Evolutionary conservation across 164 flowering plant species (phyloP), one percentile per base, ranked within the genome.

Genomic region (Annona squamosa): DNA sequence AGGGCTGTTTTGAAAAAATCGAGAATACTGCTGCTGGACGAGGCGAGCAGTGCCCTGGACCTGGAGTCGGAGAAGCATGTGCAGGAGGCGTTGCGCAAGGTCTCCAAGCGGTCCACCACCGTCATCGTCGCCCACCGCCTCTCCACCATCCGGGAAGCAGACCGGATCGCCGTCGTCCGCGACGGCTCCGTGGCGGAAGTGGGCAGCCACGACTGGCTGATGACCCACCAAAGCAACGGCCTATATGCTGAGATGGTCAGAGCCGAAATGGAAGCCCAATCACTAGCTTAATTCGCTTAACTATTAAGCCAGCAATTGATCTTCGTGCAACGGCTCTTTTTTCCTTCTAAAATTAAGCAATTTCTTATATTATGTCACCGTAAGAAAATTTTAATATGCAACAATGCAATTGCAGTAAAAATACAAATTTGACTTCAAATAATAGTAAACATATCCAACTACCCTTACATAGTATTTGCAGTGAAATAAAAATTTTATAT

Each of bases 1-100:
- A 85, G 95, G 65, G 90, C 91, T 0, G 85, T 91, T 42, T 43
- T 91, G 77, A 91, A 89, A 82, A 82, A 70, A 73, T 81, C 93
- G 18, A 84, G 76, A 64, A 77, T 91, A 64, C 72, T 89, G 13
- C 77, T 91, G 44, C 81, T 91, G 42, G 97, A 89, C 74, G 93
- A 89, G 77, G 93, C 93, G 46, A 89, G 92, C 78, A 91, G 93
- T 77, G 93, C 93, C 13, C 56, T 91, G 79, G 92, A 91, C 81
- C 73, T 88, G 83, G 93, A 91, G 74, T 91, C 97, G 47, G 93
- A 89, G 78, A 85, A 77, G 71, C 90, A 88, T 17, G 84, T 91
- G 59, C 91, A 91, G 76, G 81, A 84, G 41, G 93, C 93, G 48
- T 45, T 89, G 16, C 83, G 69, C 80, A 85, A 79, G 79, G 79